These are phyloP conservation scores for Chalciporus sphaerocephalus DNA, from an alignment of 768 basidiomycete species.

Conservation along the genomic window DNA sequence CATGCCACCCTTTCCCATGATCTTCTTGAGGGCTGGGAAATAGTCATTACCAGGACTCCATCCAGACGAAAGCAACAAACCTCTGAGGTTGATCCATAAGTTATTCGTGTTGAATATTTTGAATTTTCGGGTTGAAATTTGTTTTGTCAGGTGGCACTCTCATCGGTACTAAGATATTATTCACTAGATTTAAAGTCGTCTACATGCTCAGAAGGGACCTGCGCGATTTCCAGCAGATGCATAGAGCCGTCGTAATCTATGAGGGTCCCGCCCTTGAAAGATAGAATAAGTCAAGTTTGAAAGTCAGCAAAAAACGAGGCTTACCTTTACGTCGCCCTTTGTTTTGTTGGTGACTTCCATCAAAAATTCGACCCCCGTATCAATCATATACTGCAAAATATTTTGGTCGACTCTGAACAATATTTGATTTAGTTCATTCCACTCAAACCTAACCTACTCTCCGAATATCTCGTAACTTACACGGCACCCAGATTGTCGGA, in stretches of 20 bases:
- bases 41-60: not conserved
- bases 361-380: slow-evolving; percentile 76
- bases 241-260: slow-evolving; percentile 89
- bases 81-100: slow-evolving; percentile 74
- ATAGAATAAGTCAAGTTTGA: no score
- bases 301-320: not conserved
- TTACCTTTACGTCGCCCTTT: slow-evolving; percentile 70
- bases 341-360: slow-evolving; percentile 98
- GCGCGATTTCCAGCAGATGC: slow-evolving; percentile 88
- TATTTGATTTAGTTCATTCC: not conserved
- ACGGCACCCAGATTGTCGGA: slow-evolving; percentile 94
- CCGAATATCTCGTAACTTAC: slow-evolving; percentile 38
- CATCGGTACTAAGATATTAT: not conserved
- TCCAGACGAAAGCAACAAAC: slow-evolving; percentile 32
- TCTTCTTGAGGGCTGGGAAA: slow-evolving; percentile 72
- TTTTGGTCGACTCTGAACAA: slow-evolving; percentile 65
- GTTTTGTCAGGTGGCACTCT: slow-evolving; percentile 1
- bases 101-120: slow-evolving; percentile 92
- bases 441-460: slow-evolving; percentile 6
- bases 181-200: slow-evolving; percentile 81
- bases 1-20: slow-evolving; percentile 83
- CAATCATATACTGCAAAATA: slow-evolving; percentile 84
- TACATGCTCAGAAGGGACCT: slow-evolving; percentile 88
- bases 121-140: slow-evolving; percentile 73
- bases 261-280: slow-evolving; percentile 68